These are phyloP conservation scores for Pleurotus tuoliensis DNA, from an alignment of 768 basidiomycete species.

Conservation along the genomic window DNA sequence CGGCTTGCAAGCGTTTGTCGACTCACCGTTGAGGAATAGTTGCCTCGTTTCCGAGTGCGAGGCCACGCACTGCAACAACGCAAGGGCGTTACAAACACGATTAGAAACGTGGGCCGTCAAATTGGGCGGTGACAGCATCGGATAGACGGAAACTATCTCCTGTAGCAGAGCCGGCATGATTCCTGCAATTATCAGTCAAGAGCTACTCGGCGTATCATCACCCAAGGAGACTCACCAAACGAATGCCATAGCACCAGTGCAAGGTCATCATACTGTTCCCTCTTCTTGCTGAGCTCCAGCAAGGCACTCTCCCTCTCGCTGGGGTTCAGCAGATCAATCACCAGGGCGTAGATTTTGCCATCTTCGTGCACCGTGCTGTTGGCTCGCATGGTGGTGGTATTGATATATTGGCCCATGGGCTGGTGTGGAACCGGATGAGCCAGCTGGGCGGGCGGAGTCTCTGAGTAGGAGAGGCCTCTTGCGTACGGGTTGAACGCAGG, in stretches of 20 bases:
- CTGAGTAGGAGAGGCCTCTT: slow-evolving; percentile 54
- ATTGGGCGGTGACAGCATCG: slow-evolving; percentile 90
- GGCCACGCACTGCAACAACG: slow-evolving; percentile 96
- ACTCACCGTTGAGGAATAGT: slow-evolving; percentile 86
- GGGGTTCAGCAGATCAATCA: slow-evolving; percentile 83
- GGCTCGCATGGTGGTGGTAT: slow-evolving; percentile 19
- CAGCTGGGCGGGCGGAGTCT: slow-evolving; percentile 57
- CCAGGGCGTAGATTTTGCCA: slow-evolving; percentile 83
- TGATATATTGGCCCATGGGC: slow-evolving; percentile 35
- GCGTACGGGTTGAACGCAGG: slow-evolving; percentile 58
- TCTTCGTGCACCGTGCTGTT: slow-evolving; percentile 42
- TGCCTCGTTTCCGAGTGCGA: slow-evolving; percentile 95
- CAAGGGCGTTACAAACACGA: slow-evolving; percentile 97
- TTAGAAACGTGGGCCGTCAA: slow-evolving; percentile 97
- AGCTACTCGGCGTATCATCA: slow-evolving; percentile 12
- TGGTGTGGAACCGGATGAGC: slow-evolving; percentile 57
- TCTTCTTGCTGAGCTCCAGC: slow-evolving; percentile 95
- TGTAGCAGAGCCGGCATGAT: slow-evolving; percentile 97
- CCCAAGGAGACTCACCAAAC: slow-evolving; percentile 59
- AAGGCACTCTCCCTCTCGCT: slow-evolving; percentile 85
- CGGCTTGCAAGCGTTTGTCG: slow-evolving; percentile 16
- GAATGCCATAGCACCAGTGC: slow-evolving; percentile 98
- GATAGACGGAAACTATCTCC: slow-evolving; percentile 98
- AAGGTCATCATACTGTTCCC: slow-evolving; percentile 98
- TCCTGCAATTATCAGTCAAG: slow-evolving; percentile 41